Evolutionary conservation across 2,329 filamentous ascomycete genomes (phyloP).

Genomic region (Nigrograna mackinnonii): DNA sequence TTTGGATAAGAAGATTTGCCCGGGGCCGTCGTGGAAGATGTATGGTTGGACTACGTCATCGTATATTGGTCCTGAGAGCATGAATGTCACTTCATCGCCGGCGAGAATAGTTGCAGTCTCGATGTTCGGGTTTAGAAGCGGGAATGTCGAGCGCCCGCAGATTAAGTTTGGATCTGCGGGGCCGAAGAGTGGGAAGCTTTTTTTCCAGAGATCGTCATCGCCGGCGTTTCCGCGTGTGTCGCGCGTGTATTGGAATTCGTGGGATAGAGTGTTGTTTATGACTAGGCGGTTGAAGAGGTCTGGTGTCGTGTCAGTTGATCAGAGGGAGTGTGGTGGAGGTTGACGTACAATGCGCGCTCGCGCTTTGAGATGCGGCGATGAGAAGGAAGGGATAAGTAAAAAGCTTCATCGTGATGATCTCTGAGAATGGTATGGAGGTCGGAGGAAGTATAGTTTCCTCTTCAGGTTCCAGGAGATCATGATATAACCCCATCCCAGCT

Average conservation of each 20-base stretch:
- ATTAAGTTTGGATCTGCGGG: constrained; percentile 9
- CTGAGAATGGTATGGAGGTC: too few relatives aligned
- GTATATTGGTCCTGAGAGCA: constrained; percentile 8
- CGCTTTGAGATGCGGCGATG: too few relatives aligned
- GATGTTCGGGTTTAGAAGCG: constrained; percentile 11
- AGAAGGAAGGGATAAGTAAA: too few relatives aligned
- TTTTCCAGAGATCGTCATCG: constrained; percentile 5
- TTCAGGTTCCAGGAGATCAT: too few relatives aligned
- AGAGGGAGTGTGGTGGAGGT: too few relatives aligned
- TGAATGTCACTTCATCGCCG: constrained; percentile 14
- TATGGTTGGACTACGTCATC: constrained; percentile 10
- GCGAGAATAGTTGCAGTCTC: constrained; percentile 17
- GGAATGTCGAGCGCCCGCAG: constrained; percentile 14
- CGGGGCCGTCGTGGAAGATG: constrained; percentile 19
- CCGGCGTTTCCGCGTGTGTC: constrained; percentile 10
- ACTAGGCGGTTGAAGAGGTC: constrained; percentile 19
- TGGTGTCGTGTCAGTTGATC: too few relatives aligned
- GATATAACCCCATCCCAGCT: too few relatives aligned
- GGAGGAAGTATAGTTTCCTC: too few relatives aligned
- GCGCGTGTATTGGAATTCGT: constrained; percentile 22
- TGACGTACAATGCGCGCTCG: too few relatives aligned
- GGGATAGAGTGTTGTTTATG: constrained; percentile 19
- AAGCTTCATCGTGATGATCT: too few relatives aligned
- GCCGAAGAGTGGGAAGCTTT: constrained; percentile 14
- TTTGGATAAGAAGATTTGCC: constrained; percentile 18